These are phyloP conservation scores for Globisporangium carolinianum DNA, from an alignment of 352 stramenopile genomes.

Conservation along the genomic window DNA sequence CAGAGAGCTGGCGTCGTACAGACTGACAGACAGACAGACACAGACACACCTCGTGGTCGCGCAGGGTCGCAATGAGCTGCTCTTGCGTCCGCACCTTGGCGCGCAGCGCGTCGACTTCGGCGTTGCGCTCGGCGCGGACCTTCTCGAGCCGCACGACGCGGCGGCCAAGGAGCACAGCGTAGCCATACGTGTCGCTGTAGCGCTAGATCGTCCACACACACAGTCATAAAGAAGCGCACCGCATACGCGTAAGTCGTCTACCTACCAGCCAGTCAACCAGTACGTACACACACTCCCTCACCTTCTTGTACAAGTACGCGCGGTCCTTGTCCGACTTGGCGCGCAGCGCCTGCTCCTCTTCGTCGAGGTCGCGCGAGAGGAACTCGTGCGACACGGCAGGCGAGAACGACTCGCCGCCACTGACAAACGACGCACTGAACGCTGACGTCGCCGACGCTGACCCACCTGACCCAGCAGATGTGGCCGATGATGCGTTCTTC, in stretches of 20 bases:
- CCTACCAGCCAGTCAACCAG: not conserved
- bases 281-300: slow-evolving; percentile 11
- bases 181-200: slow-evolving; percentile 65
- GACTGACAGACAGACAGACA: not conserved
- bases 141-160: slow-evolving; percentile 42
- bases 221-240: no score
- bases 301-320: slow-evolving; percentile 73
- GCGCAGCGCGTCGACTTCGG: slow-evolving; percentile 39
- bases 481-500: not conserved
- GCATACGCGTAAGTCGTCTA: not conserved
- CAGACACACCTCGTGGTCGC: slow-evolving; percentile 28
- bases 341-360: slow-evolving; percentile 48
- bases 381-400: slow-evolving; percentile 43
- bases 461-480: not conserved
- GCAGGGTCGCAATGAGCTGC: slow-evolving; percentile 47
- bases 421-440: slow-evolving; percentile 18
- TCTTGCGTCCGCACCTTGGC: slow-evolving; percentile 44
- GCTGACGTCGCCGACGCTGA: not conserved
- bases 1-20: slow-evolving; percentile 8
- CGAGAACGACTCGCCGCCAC: slow-evolving; percentile 22
- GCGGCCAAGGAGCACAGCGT: slow-evolving; percentile 38
- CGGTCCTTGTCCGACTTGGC: slow-evolving; percentile 55
- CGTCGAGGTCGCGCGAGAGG: slow-evolving; percentile 46
- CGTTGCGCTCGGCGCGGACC: slow-evolving; percentile 22
- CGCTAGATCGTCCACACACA: slow-evolving; percentile 22